Evolutionary conservation across 257 asterid species (phyloP).

Genomic region (Nicotiana obtusifolia): DNA sequence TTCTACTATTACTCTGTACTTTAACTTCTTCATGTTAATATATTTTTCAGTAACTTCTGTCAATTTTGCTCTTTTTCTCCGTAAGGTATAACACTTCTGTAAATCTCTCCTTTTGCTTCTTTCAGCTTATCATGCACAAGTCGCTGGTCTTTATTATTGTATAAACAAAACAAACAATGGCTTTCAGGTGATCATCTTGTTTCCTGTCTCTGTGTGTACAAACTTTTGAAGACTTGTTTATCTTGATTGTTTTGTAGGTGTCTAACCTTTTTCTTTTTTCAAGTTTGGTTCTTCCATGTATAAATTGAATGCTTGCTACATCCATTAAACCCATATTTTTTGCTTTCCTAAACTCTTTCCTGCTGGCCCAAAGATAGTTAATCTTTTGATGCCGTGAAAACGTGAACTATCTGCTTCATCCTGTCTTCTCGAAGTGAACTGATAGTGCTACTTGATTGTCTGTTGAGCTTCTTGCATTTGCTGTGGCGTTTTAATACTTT

Average conservation of each 20-base stretch:
- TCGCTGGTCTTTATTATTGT: constrained; percentile 91
- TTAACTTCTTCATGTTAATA: background rate
- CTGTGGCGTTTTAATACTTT: background rate
- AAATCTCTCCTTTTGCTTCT: constrained; percentile 18
- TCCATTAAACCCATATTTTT: background rate
- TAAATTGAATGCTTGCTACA: background rate
- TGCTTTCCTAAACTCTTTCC: background rate
- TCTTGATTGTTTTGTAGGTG: background rate
- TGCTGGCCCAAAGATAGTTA: background rate
- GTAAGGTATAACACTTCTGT: background rate
- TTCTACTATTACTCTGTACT: background rate
- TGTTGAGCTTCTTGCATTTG: background rate
- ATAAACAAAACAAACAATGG: constrained; percentile 60
- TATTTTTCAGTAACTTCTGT: background rate
- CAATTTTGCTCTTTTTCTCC: constrained; percentile 2
- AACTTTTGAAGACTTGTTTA: background rate
- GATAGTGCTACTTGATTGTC: background rate
- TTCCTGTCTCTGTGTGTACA: background rate
- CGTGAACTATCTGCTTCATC: background rate
- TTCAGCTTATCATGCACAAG: constrained; percentile 94
- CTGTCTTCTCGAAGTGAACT: background rate
- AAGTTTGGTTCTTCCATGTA: background rate
- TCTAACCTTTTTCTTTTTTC: background rate
- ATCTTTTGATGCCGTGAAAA: background rate
- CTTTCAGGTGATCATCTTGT: constrained; percentile 61